phyloP scores from a whole-genome alignment of 192 early-diverging fungal species.

The Rhizophagus prolifer region DNA sequence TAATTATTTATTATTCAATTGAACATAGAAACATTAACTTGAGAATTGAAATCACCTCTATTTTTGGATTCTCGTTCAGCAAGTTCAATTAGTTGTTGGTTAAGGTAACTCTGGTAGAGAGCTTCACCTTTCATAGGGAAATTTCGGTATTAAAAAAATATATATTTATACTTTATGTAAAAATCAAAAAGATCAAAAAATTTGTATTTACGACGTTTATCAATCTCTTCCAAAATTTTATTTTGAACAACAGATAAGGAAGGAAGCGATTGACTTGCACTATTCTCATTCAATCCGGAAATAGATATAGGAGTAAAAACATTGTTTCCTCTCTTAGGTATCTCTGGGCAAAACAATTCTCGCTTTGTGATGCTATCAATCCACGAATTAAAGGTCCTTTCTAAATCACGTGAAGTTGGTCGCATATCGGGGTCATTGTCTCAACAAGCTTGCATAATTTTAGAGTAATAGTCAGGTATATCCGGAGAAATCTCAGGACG shows the following conservation, averaged over 20 bases:
- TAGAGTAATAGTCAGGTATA: background rate
- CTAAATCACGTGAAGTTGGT: slow-evolving; percentile 6
- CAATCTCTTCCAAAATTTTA: background rate
- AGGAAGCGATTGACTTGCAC: background rate
- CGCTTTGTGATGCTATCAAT: background rate
- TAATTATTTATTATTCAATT: background rate
- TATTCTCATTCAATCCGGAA: background rate
- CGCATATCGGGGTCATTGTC: background rate
- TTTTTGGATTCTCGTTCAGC: background rate
- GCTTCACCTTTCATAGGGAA: background rate
- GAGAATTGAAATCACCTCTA: background rate
- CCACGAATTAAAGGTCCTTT: background rate
- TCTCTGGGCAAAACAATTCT: background rate
- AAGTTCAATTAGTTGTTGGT: background rate
- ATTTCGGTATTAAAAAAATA: background rate
- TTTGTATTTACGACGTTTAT: background rate
- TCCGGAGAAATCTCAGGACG: background rate
- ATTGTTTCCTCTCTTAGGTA: background rate
- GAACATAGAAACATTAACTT: background rate
- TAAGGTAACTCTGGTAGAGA: background rate
- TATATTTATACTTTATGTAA: too few relatives aligned
- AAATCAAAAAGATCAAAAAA: background rate
- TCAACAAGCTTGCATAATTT: background rate
- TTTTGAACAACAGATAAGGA: background rate
- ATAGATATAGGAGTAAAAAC: background rate